Evolutionary conservation across 805 yeast species (phyloP).

Genomic region (Starmerella tilneyi): DNA sequence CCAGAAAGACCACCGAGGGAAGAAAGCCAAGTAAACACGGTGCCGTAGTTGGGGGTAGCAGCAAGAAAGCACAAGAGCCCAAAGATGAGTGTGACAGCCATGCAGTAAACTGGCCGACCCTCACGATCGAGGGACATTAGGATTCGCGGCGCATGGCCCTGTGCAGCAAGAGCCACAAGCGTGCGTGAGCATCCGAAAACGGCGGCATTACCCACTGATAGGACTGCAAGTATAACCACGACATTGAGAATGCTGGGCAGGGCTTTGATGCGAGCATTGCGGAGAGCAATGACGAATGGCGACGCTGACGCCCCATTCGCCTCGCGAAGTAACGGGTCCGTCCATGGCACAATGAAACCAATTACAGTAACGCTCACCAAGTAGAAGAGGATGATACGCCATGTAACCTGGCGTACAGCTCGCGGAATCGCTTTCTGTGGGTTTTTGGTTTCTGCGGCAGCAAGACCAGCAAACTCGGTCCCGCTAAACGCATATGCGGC

Average conservation of each 20-base stretch:
- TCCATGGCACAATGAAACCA: slow-evolving; percentile 61
- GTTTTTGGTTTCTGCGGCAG: slow-evolving; percentile 63
- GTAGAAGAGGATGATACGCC: slow-evolving; percentile 66
- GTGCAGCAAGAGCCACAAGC: slow-evolving; percentile 53
- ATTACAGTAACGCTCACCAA: slow-evolving; percentile 44
- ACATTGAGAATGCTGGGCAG: slow-evolving; percentile 63
- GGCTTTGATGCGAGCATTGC: slow-evolving; percentile 54
- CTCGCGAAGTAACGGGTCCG: slow-evolving; percentile 35
- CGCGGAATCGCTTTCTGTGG: slow-evolving; percentile 58
- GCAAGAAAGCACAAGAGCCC: slow-evolving; percentile 52
- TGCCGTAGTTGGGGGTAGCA: slow-evolving; percentile 43
- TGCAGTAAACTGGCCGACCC: slow-evolving; percentile 61
- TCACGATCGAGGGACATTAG: slow-evolving; percentile 57
- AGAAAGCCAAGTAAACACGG: slow-evolving; percentile 53
- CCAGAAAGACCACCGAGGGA: slow-evolving; percentile 56
- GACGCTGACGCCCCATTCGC: slow-evolving; percentile 43
- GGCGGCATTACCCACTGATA: slow-evolving; percentile 67
- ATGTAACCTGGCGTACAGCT: slow-evolving; percentile 68
- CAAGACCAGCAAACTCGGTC: slow-evolving; percentile 58
- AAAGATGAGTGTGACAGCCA: slow-evolving; percentile 40
- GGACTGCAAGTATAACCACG: slow-evolving; percentile 54
- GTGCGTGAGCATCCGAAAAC: slow-evolving; percentile 66
- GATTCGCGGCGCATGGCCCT: slow-evolving; percentile 49
- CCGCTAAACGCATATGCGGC: slow-evolving; percentile 68
- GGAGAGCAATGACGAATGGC: slow-evolving; percentile 63